Evolutionary conservation across 257 asterid species (phyloP).

Genomic region (Fraxinus americana): DNA sequence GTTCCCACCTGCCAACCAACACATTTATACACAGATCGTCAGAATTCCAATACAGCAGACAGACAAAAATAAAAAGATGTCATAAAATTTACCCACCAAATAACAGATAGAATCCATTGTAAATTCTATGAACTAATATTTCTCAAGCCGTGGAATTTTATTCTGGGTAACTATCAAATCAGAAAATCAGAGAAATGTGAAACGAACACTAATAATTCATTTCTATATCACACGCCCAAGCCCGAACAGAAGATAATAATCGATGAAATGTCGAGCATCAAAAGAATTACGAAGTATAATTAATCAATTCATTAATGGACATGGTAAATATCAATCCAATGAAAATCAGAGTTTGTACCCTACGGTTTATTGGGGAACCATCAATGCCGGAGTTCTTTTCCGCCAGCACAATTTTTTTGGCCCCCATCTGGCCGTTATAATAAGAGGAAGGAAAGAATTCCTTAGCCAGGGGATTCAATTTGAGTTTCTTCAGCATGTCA

Average conservation of each 20-base stretch:
- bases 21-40: not conserved
- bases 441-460: slow-evolving; percentile 85
- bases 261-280: slow-evolving; percentile 13
- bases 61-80: not conserved
- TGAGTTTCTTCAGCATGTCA: slow-evolving; percentile 71
- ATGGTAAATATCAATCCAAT: not conserved
- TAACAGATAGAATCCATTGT: not conserved
- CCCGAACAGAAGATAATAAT: slow-evolving; percentile 13
- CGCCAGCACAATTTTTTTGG: slow-evolving; percentile 47
- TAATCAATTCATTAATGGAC: slow-evolving; percentile 14
- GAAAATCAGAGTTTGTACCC: slow-evolving; percentile 52
- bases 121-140: not conserved
- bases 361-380: slow-evolving; percentile 56
- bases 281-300: not conserved
- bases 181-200: slow-evolving; percentile 11
- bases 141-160: not conserved
- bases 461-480: slow-evolving; percentile 89
- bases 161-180: not conserved
- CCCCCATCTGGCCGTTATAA: slow-evolving; percentile 54
- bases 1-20: not conserved
- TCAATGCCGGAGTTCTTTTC: slow-evolving; percentile 52
- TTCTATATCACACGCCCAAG: not conserved
- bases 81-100: not conserved
- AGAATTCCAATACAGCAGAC: not conserved
- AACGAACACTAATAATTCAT: slow-evolving; percentile 6